Percentiles rank a stretch among this genome's conserved stretches.
These are phyloP conservation scores for Alternaria atra DNA, from an alignment of 2,329 filamentous ascomycete genomes.

Conservation along the genomic window DNA sequence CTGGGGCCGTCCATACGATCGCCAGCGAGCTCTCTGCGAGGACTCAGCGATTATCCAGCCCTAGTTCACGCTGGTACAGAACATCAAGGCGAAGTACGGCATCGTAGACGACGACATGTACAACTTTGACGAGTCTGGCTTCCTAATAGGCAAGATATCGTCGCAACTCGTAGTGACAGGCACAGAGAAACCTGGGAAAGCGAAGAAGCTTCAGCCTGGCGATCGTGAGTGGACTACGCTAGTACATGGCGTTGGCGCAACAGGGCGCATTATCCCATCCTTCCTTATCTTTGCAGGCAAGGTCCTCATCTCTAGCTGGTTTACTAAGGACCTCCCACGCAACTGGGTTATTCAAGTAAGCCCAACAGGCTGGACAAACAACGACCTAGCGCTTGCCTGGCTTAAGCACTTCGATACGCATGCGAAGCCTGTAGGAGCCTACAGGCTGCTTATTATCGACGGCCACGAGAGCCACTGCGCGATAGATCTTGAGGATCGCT, in stretches of 20 bases:
- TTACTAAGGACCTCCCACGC: too few relatives aligned
- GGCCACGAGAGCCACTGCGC: conserved; percentile 49
- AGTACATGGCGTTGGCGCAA: conserved; percentile 23
- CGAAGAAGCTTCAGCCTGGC: conserved; percentile 31
- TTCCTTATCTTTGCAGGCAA: conserved; percentile 14
- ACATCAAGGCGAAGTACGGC: conserved; percentile 14
- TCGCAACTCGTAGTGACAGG: conserved; percentile 32
- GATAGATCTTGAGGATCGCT: conserved; percentile 49
- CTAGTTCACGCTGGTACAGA: conserved; percentile 9
- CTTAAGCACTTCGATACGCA: too few relatives aligned
- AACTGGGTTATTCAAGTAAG: too few relatives aligned
- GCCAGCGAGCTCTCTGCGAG: not conserved
- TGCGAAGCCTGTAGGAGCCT: too few relatives aligned
- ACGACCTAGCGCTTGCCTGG: too few relatives aligned
- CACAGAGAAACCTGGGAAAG: conserved; percentile 20
- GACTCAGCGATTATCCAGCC: conserved; percentile 14
- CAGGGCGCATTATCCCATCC: conserved; percentile 10
- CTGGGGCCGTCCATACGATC: too few relatives aligned
- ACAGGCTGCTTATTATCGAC: conserved; percentile 35
- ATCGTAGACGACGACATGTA: conserved; percentile 10
- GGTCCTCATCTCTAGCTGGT: too few relatives aligned
- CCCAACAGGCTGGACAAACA: too few relatives aligned
- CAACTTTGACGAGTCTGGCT: too few relatives aligned
- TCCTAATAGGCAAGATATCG: conserved; percentile 39
- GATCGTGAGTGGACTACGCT: conserved; percentile 40